phyloP scores from a whole-genome alignment of 73 alveolate species.

The Blepharisma japonicum region DNA sequence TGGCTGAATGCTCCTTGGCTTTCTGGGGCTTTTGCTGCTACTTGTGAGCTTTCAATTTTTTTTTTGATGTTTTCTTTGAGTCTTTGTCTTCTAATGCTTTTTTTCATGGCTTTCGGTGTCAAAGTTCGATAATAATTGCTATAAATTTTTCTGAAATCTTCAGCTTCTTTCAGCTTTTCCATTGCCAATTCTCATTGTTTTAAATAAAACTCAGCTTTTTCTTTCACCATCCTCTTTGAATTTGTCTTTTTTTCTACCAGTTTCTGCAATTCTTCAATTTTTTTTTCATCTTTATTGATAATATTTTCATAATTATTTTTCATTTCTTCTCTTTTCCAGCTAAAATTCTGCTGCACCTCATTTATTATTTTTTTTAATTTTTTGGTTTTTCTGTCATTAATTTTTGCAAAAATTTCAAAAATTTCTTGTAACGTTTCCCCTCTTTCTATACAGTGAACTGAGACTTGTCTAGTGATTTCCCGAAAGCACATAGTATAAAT shows the following conservation, averaged over 20 bases:
- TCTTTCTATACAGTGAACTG: conserved; percentile 14
- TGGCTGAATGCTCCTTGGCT: too few relatives aligned
- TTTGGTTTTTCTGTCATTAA: conserved; percentile 12
- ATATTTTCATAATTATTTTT: not conserved
- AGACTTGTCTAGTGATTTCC: conserved; percentile 7
- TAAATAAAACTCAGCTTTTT: too few relatives aligned
- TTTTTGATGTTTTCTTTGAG: too few relatives aligned
- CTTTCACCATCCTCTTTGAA: too few relatives aligned
- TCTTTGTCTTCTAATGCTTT: too few relatives aligned
- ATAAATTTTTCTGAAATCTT: too few relatives aligned
- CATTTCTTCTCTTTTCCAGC: not conserved
- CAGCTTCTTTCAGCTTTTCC: too few relatives aligned
- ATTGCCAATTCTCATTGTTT: too few relatives aligned
- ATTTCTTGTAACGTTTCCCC: conserved; percentile 1
- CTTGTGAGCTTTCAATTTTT: too few relatives aligned
- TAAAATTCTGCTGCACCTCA: not conserved
- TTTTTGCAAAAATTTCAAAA: not conserved
- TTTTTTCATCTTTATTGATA: not conserved
- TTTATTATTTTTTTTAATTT: not conserved
- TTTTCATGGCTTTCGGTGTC: too few relatives aligned
- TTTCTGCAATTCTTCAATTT: not conserved
- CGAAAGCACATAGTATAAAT: not conserved
- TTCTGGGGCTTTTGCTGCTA: too few relatives aligned
- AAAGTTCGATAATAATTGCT: too few relatives aligned
- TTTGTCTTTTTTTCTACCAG: not conserved